Percentiles rank a stretch among this genome's conserved stretches.
Evolutionary conservation across 202 grass and related monocot genomes (phyloP).

Genomic region (Dendrocalamus latiflorus): DNA sequence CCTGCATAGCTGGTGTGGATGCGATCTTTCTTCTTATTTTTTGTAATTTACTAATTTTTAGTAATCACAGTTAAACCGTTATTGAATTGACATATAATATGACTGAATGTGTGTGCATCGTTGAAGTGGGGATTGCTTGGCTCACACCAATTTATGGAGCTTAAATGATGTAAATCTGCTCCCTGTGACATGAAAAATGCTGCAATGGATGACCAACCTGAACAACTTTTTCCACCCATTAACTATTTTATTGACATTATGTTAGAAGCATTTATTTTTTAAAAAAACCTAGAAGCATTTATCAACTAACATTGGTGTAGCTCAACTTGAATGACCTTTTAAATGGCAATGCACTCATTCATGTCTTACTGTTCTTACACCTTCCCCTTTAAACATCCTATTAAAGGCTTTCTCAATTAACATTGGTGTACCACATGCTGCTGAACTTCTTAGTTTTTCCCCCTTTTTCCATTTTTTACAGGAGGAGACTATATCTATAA

Average conservation of each 20-base stretch:
- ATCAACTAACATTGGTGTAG: conserved; percentile 8
- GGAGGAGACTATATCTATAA: conserved; percentile 98
- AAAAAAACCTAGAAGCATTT: not conserved
- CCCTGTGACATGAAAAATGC: conserved; percentile 11
- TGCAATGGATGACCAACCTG: not conserved
- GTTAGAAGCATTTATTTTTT: not conserved
- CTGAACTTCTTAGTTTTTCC: not conserved
- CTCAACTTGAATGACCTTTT: not conserved
- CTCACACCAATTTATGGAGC: not conserved
- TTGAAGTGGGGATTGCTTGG: not conserved
- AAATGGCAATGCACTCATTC: conserved; percentile 14
- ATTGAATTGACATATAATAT: not conserved
- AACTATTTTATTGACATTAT: not conserved
- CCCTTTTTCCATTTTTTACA: conserved; percentile 27
- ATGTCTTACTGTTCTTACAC: not conserved
- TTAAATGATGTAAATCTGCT: not conserved
- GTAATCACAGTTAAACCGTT: not conserved
- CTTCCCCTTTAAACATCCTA: not conserved
- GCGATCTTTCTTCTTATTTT: not conserved
- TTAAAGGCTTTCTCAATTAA: not conserved
- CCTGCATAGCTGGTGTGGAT: not conserved
- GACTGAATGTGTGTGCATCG: not conserved
- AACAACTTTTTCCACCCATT: conserved; percentile 1
- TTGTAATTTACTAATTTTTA: not conserved
- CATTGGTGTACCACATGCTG: not conserved